Percentiles rank a stretch among this genome's conserved stretches.
Conservation (phyloP, 2,329 filamentous ascomycete species). For the Calonectria henricotiae region DNA sequence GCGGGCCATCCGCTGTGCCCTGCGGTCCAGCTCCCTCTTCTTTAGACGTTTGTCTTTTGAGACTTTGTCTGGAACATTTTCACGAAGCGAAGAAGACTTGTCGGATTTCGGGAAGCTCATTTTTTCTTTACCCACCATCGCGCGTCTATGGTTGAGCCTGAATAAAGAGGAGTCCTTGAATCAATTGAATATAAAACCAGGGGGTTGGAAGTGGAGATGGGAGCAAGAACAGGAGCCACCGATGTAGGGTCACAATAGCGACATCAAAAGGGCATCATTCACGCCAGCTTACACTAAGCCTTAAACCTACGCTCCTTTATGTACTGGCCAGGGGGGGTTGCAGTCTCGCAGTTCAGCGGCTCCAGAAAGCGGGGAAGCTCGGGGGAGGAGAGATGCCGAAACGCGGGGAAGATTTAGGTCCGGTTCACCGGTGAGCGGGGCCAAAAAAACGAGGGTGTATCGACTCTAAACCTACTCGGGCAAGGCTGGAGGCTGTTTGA, state of each 20-base stretch:
- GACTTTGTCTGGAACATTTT: not conserved
- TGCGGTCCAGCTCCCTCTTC: not conserved
- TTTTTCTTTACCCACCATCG: not conserved
- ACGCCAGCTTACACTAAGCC: not conserved
- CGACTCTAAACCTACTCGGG: not conserved
- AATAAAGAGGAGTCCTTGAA: not conserved
- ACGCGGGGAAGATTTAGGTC: not conserved
- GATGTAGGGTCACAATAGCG: no score
- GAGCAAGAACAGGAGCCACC: no score
- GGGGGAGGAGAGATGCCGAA: constrained; percentile 1
- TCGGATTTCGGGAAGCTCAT: not conserved
- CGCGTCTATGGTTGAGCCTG: not conserved
- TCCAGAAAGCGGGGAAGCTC: not conserved
- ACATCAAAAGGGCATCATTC: no score
- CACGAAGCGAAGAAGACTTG: not conserved
- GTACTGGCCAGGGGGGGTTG: not conserved
- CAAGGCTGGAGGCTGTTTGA: not conserved
- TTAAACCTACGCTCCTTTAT: not conserved
- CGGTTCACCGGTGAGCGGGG: not conserved
- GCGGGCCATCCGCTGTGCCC: not conserved
- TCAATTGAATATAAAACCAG: not conserved
- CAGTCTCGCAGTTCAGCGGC: not conserved
- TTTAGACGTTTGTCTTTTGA: not conserved
- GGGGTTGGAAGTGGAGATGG: no score
- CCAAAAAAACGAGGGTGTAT: not conserved